A percentile compares a stretch with the other conserved stretches of the same genome.
phyloP scores from a whole-genome alignment of 2,329 filamentous ascomycete genomes.

The Leptographium lundbergii region DNA sequence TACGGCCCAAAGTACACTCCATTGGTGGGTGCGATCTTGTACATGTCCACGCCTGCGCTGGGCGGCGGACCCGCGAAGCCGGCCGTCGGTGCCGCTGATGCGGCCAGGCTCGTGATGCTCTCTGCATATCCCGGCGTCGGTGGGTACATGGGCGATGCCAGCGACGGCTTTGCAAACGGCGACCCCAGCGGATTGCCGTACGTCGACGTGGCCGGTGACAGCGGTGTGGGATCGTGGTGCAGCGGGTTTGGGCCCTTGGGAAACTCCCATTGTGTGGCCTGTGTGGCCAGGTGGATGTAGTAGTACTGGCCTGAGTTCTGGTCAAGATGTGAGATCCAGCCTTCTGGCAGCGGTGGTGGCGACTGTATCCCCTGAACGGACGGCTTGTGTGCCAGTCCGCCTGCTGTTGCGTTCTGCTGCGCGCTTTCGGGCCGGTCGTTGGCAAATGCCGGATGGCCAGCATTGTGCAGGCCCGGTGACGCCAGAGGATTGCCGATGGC shows the following conservation, averaged over 20 bases:
- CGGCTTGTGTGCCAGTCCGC: conserved; percentile 30
- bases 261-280: conserved; percentile 98
- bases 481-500: conserved; percentile 20
- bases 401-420: conserved; percentile 27
- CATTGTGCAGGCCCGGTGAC: conserved; percentile 37
- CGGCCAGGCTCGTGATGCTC: conserved; percentile 72
- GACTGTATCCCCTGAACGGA: conserved; percentile 55
- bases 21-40: conserved; percentile 86
- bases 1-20: conserved; percentile 98
- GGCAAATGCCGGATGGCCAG: conserved; percentile 79
- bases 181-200: conserved; percentile 64
- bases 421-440: conserved; percentile 53
- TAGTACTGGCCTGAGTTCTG: conserved; percentile 96
- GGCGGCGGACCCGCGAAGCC: conserved; percentile 85
- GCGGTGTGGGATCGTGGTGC: conserved; percentile 65
- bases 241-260: conserved; percentile 89
- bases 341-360: conserved; percentile 86
- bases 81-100: conserved; percentile 60
- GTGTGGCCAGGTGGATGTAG: conserved; percentile 90
- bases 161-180: conserved; percentile 53
- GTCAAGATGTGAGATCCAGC: conserved; percentile 95
- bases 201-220: conserved; percentile 70
- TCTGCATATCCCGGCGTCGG: conserved; percentile 76
- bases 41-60: conserved; percentile 80
- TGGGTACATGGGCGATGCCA: conserved; percentile 72